Evolutionary conservation across 2,329 filamentous ascomycete genomes (phyloP).

Genomic region (Lasiodiplodia gonubiensis): DNA sequence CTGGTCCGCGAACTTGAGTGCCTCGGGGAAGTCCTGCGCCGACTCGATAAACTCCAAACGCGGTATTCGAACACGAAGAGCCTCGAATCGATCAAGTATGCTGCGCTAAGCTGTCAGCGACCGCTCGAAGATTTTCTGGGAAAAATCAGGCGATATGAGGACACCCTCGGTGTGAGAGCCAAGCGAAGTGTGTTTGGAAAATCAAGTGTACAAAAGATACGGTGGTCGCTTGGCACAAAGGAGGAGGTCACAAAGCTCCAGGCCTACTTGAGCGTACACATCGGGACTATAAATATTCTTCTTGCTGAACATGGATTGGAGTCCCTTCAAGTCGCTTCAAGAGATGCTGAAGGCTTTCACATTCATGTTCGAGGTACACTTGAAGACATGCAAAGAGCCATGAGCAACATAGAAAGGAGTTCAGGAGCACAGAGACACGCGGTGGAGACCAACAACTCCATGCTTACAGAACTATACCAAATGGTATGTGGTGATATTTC

Average conservation of each 20-base stretch:
- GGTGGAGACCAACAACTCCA: no score
- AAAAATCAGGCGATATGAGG: not conserved
- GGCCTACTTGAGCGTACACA: not conserved
- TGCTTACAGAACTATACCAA: no score
- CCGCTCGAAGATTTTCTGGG: not conserved
- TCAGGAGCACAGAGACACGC: no score
- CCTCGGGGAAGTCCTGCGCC: not conserved
- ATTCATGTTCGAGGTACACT: no score
- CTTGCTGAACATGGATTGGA: not conserved
- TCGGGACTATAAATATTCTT: not conserved
- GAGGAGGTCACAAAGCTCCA: not conserved
- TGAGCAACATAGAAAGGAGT: no score
- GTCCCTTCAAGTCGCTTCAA: no score
- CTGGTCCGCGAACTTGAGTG: conserved; percentile 30
- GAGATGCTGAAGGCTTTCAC: no score
- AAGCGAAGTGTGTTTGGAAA: not conserved
- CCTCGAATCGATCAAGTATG: not conserved
- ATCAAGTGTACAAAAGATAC: not conserved
- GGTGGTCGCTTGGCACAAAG: not conserved
- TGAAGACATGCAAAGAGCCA: no score
- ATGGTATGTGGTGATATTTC: no score
- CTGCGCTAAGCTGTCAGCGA: not conserved
- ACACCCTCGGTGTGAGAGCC: not conserved
- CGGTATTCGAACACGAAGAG: not conserved
- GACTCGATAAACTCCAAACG: not conserved